Evolutionary conservation across 1,284 basidiomycete genomes (phyloP).

Genomic region (Apiotrichum montevideense): DNA sequence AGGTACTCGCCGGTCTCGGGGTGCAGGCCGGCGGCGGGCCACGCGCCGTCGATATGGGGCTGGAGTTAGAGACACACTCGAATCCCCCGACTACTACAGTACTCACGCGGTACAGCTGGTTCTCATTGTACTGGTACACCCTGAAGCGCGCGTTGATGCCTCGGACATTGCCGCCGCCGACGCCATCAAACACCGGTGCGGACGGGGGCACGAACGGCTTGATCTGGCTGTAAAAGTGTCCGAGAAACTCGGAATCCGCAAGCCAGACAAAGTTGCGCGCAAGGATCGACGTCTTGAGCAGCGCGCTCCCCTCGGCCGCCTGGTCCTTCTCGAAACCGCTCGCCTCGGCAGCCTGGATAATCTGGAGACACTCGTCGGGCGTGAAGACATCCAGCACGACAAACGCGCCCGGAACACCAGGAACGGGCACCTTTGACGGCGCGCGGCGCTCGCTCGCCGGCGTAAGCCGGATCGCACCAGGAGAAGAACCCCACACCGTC

Average conservation of each 20-base stretch:
- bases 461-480: constrained; percentile 48
- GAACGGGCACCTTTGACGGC: constrained; percentile 36
- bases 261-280: constrained; percentile 57
- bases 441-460: constrained; percentile 25
- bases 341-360: constrained; percentile 50
- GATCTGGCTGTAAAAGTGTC: constrained; percentile 49
- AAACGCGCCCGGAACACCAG: constrained; percentile 50
- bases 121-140: constrained; percentile 52
- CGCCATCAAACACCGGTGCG: constrained; percentile 33
- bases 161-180: constrained; percentile 49
- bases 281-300: constrained; percentile 49
- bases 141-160: constrained; percentile 55
- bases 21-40: constrained; percentile 53
- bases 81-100: constrained; percentile 4
- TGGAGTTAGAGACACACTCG: constrained; percentile 12
- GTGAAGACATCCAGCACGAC: constrained; percentile 53
- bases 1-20: constrained; percentile 51
- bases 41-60: constrained; percentile 55
- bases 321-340: constrained; percentile 54
- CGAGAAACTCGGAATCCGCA: constrained; percentile 50
- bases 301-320: constrained; percentile 50
- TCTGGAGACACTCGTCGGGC: constrained; percentile 49
- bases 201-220: constrained; percentile 46
- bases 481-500: constrained; percentile 50
- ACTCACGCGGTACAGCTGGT: constrained; percentile 51